phyloP scores from a whole-genome alignment of 2,329 filamentous ascomycete species.

The Microascus cirrosus region DNA sequence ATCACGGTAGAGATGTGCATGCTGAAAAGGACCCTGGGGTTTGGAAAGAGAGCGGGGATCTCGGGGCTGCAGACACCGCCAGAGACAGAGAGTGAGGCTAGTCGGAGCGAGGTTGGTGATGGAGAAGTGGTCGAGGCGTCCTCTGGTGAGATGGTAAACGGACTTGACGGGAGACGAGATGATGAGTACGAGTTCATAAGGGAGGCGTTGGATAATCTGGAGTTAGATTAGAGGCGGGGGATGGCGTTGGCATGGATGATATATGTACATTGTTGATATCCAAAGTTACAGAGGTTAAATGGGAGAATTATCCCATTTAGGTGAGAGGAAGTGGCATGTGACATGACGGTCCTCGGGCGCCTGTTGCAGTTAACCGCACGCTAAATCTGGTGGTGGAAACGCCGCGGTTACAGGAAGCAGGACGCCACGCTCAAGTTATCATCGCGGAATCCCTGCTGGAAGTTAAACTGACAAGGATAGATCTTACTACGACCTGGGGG shows the following conservation, averaged over 20 bases:
- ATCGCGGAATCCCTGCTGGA: too few relatives aligned
- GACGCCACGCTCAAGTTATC: too few relatives aligned
- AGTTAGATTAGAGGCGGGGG: slow-evolving; percentile 11
- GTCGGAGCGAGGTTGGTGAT: slow-evolving; percentile 17
- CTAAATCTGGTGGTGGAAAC: too few relatives aligned
- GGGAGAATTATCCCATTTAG: too few relatives aligned
- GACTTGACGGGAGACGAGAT: not conserved
- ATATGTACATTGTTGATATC: not conserved
- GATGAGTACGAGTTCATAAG: slow-evolving; percentile 9
- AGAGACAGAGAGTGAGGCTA: slow-evolving; percentile 39
- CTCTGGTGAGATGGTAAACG: slow-evolving; percentile 10
- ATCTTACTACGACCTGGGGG: too few relatives aligned
- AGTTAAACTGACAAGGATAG: too few relatives aligned
- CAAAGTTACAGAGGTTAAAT: too few relatives aligned
- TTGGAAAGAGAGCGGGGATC: slow-evolving; percentile 9
- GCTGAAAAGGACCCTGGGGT: slow-evolving; percentile 31
- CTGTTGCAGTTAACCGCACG: too few relatives aligned
- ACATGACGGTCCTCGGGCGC: too few relatives aligned
- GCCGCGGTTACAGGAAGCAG: too few relatives aligned
- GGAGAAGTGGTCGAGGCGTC: slow-evolving; percentile 2
- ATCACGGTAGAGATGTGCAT: slow-evolving; percentile 59
- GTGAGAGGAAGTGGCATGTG: too few relatives aligned
- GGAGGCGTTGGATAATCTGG: slow-evolving; percentile 11
- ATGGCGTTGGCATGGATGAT: not conserved
- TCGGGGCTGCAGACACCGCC: slow-evolving; percentile 38